Evolutionary conservation across 129 eudicot genomes (phyloP).

Genomic region (Logfia minima): DNA sequence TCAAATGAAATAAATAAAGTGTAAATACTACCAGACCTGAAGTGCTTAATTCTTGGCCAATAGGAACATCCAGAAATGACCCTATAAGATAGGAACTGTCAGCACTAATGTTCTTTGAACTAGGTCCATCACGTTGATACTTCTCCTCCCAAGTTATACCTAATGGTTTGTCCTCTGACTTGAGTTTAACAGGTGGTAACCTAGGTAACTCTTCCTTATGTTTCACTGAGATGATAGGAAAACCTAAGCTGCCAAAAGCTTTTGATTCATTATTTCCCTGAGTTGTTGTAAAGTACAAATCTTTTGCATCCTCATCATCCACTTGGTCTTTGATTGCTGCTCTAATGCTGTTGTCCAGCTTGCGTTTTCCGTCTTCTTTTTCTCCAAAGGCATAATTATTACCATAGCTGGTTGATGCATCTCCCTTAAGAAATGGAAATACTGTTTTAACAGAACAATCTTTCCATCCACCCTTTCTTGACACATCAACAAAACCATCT

Average conservation of each 20-base stretch:
- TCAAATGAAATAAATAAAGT: slow-evolving; percentile 4
- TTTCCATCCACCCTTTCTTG: slow-evolving; percentile 37
- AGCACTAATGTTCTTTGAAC: slow-evolving; percentile 54
- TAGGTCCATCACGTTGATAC: slow-evolving; percentile 69
- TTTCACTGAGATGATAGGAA: slow-evolving; percentile 52
- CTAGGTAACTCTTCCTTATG: slow-evolving; percentile 89
- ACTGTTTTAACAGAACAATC: slow-evolving; percentile 79
- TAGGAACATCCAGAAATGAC: slow-evolving; percentile 91
- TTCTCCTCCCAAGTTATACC: slow-evolving; percentile 81
- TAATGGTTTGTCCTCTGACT: slow-evolving; percentile 70
- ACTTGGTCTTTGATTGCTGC: not conserved
- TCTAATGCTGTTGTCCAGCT: slow-evolving; percentile 29
- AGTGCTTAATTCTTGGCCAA: slow-evolving; percentile 78
- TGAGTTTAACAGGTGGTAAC: slow-evolving; percentile 85
- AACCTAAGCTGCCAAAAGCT: slow-evolving; percentile 43
- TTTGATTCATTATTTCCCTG: slow-evolving; percentile 49
- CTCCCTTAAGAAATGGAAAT: slow-evolving; percentile 59
- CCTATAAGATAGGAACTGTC: slow-evolving; percentile 73
- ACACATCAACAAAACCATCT: slow-evolving; percentile 36
- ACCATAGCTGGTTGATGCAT: slow-evolving; percentile 54
- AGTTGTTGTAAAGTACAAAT: slow-evolving; percentile 35
- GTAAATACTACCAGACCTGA: slow-evolving; percentile 57
- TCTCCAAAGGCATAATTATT: slow-evolving; percentile 31
- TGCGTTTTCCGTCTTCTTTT: slow-evolving; percentile 42
- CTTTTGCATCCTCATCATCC: not conserved